These are phyloP conservation scores for Tetrapisispora pingtungensis DNA, from an alignment of 805 yeast genomes.

Conservation along the genomic window DNA sequence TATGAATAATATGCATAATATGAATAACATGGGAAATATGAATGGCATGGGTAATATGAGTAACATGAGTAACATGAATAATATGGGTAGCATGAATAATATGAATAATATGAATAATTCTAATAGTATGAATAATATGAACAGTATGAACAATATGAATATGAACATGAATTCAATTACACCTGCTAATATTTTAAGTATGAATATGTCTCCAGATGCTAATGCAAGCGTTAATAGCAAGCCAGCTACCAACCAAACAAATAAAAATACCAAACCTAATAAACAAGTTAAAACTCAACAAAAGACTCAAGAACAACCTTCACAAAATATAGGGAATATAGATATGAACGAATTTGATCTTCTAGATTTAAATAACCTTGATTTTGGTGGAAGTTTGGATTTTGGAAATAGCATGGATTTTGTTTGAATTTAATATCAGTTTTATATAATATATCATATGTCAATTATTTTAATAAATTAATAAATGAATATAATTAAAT, in stretches of 20 bases:
- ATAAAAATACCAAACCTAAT: neutral
- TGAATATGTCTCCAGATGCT: constrained; percentile 8
- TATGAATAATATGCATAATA: neutral
- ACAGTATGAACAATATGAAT: constrained; percentile 1
- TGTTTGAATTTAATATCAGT: neutral
- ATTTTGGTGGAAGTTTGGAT: constrained; percentile 25
- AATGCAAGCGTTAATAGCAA: neutral
- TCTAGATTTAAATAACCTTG: constrained; percentile 23
- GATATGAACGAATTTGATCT: constrained; percentile 12
- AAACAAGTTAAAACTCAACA: neutral
- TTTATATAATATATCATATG: neutral
- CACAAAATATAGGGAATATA: neutral
- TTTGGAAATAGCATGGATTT: constrained; percentile 9
- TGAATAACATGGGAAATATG: neutral
- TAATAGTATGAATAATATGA: neutral
- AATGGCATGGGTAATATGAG: neutral
- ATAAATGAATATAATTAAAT: no score
- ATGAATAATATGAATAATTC: neutral
- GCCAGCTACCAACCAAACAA: no score
- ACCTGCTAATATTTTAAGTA: constrained; percentile 16
- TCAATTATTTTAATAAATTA: no score
- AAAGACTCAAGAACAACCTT: constrained; percentile 1
- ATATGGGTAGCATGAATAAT: neutral
- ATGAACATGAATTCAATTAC: constrained; percentile 14
- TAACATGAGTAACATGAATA: neutral